These are phyloP conservation scores for Skeletonema marinoi DNA, from an alignment of 108 stramenopile genomes.

Conservation along the genomic window DNA sequence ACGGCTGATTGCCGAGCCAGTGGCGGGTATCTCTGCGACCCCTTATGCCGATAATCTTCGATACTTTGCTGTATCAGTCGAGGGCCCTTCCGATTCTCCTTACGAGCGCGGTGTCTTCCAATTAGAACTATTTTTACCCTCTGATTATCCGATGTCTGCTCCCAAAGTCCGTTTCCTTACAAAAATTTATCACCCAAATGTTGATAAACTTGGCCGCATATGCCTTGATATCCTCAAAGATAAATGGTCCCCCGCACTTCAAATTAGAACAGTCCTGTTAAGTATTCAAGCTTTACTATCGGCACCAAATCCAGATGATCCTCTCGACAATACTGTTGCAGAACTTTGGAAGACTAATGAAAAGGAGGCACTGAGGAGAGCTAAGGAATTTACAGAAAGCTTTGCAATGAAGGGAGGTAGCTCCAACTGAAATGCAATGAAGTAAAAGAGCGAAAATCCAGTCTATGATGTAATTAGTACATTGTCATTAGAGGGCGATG, in stretches of 20 bases:
- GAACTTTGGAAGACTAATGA: constrained; percentile 97
- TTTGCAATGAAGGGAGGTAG: constrained; percentile 75
- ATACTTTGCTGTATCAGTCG: constrained; percentile 97
- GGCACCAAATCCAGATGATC: constrained; percentile 99
- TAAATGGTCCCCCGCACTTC: constrained; percentile 99
- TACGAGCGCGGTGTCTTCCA: constrained; percentile 94
- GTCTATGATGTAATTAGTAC: background rate
- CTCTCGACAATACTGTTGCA: constrained; percentile 96
- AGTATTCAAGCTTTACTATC: constrained; percentile 95
- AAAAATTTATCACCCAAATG: constrained; percentile 99
- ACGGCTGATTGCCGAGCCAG: constrained; percentile 95
- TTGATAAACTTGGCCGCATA: constrained; percentile 97
- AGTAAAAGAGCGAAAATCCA: background rate
- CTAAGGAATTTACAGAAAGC: constrained; percentile 89
- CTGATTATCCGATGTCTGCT: constrained; percentile 99
- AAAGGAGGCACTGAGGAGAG: constrained; percentile 85
- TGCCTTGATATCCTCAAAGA: constrained; percentile 99
- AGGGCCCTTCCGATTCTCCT: constrained; percentile 94
- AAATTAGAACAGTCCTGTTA: constrained; percentile 93
- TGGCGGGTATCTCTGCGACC: constrained; percentile 95
- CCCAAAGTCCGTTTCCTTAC: constrained; percentile 99
- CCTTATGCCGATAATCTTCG: constrained; percentile 98
- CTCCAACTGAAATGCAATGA: background rate
- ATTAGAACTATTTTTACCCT: constrained; percentile 95
- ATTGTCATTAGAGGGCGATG: background rate